A percentile compares a stretch with the other conserved stretches of the same genome.
phyloP scores from a whole-genome alignment of 176 grass and related monocot species.

The Luzula sylvatica region DNA sequence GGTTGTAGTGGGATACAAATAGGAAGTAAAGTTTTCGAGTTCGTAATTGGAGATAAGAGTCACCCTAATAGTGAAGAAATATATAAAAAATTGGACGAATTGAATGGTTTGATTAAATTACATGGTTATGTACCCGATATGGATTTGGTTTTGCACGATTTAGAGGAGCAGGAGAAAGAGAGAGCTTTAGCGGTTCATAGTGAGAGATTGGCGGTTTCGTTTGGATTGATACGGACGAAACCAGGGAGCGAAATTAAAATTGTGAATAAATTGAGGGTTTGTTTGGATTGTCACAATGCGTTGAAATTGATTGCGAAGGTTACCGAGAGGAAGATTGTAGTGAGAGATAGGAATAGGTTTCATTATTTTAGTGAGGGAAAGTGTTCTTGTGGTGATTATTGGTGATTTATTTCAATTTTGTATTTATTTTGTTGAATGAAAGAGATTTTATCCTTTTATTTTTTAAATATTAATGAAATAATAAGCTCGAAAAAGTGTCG shows the following conservation, averaged over 20 bases:
- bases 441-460: not conserved
- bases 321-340: slow-evolving; percentile 61
- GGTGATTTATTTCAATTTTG: slow-evolving; percentile 33
- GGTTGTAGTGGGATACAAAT: slow-evolving; percentile 77
- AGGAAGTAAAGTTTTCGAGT: slow-evolving; percentile 49
- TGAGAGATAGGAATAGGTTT: slow-evolving; percentile 77
- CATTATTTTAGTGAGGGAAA: slow-evolving; percentile 70
- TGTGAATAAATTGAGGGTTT: slow-evolving; percentile 72
- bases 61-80: slow-evolving; percentile 55
- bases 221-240: slow-evolving; percentile 62
- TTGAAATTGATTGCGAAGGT: slow-evolving; percentile 61
- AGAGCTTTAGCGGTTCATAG: slow-evolving; percentile 61
- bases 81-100: slow-evolving; percentile 59
- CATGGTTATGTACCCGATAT: slow-evolving; percentile 57
- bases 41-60: slow-evolving; percentile 64
- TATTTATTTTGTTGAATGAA: not conserved
- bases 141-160: slow-evolving; percentile 66
- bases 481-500: too few species aligned
- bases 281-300: slow-evolving; percentile 72
- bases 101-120: slow-evolving; percentile 45
- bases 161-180: slow-evolving; percentile 55
- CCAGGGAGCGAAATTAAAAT: slow-evolving; percentile 64
- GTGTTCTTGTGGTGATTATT: slow-evolving; percentile 81
- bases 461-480: not conserved
- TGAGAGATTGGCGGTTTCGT: slow-evolving; percentile 79